Percentiles rank a stretch among this genome's conserved stretches.
These are phyloP conservation scores for Silene coronaria DNA, from an alignment of 179 eudicot genomes.

Conservation along the genomic window DNA sequence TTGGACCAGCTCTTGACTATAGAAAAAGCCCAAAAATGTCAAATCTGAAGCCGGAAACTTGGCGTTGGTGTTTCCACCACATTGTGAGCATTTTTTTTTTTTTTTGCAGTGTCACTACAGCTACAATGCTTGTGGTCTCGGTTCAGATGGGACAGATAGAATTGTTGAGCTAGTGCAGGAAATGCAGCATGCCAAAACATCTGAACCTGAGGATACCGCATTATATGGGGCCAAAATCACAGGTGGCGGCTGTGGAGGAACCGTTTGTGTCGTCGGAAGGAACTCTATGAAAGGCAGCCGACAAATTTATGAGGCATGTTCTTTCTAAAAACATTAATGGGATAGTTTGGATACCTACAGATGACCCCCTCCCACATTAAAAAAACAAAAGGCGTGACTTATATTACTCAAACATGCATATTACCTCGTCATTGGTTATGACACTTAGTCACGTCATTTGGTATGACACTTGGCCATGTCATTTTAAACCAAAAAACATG, in stretches of 20 bases:
- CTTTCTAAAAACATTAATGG: neutral
- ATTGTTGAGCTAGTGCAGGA: slow-evolving; percentile 84
- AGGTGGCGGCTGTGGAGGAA: slow-evolving; percentile 99
- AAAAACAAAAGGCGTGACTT: too few species aligned
- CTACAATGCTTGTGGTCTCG: slow-evolving; percentile 95
- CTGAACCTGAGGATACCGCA: slow-evolving; percentile 53
- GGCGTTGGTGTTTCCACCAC: neutral
- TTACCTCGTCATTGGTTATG: neutral
- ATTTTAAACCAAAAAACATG: neutral
- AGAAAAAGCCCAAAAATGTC: neutral
- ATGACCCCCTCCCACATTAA: neutral
- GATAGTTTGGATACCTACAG: neutral
- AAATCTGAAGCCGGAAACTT: neutral
- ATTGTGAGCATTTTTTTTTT: slow-evolving; percentile 20
- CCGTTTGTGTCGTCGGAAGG: slow-evolving; percentile 76
- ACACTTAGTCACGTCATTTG: neutral
- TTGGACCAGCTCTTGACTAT: neutral
- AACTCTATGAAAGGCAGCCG: slow-evolving; percentile 69
- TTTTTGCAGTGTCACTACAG: slow-evolving; percentile 88
- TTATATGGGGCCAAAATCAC: slow-evolving; percentile 90
- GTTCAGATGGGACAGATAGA: slow-evolving; percentile 90
- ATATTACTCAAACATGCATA: too few species aligned
- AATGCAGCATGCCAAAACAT: slow-evolving; percentile 61
- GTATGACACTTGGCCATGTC: neutral
- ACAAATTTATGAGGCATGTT: slow-evolving; percentile 71